Percentiles rank a stretch among this genome's conserved stretches.
These are phyloP conservation scores for Acanthamoeba triangularis DNA, from an alignment of 208 protist species.

Conservation along the genomic window DNA sequence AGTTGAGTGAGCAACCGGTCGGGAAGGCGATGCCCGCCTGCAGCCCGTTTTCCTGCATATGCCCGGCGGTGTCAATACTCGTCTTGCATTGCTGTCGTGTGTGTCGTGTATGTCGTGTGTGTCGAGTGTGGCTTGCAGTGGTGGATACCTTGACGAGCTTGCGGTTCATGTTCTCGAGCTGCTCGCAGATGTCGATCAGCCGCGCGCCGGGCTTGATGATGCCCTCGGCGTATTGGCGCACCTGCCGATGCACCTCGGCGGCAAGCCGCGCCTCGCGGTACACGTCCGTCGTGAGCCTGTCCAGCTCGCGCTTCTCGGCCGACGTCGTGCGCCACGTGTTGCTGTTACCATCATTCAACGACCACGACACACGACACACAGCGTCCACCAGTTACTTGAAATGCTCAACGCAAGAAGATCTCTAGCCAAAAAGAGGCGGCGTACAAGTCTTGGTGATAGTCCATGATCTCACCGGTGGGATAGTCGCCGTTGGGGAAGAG, in stretches of 20 bases:
- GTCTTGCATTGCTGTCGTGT: background rate
- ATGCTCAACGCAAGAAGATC: background rate
- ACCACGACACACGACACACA: background rate
- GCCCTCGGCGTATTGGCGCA: constrained; percentile 41
- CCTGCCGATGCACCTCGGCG: constrained; percentile 90
- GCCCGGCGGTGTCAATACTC: background rate
- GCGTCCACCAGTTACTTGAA: background rate
- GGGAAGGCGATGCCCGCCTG: constrained; percentile 89
- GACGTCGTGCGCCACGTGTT: constrained; percentile 95
- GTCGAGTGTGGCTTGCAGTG: background rate
- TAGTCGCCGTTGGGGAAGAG: constrained; percentile 93
- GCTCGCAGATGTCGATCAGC: constrained; percentile 80
- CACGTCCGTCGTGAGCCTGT: constrained; percentile 90
- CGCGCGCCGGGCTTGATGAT: constrained; percentile 85
- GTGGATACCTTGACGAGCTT: constrained; percentile 39
- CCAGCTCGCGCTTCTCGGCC: constrained; percentile 95
- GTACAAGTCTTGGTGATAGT: constrained; percentile 94
- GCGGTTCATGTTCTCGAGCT: constrained; percentile 81
- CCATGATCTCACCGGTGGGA: constrained; percentile 93
- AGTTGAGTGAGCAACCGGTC: constrained; percentile 96
- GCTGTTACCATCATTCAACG: constrained; percentile 75
- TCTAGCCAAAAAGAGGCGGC: background rate
- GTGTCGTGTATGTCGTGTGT: background rate
- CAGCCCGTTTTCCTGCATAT: constrained; percentile 69
- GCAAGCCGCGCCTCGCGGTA: constrained; percentile 92